Base-by-base conservation (phyloP, 805 yeast genomes). In the Teunomyces atbi region DNA sequence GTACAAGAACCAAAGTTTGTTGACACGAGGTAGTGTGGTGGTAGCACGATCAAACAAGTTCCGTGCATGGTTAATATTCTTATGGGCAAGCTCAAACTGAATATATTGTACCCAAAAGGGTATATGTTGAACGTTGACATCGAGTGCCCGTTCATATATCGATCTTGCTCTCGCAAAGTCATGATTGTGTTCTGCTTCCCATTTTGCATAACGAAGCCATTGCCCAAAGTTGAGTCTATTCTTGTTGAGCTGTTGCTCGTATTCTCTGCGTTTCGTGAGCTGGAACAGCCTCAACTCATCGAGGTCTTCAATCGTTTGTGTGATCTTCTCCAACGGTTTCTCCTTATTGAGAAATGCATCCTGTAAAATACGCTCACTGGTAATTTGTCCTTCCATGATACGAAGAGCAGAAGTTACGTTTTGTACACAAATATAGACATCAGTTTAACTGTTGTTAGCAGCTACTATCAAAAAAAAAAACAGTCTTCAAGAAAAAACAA, bases 171-270 rank as follows among this genome's bases (percentile, higher is more conserved):
- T 72, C 15, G 79, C 73, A 49, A 79, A 74, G 58, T 92, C 96
- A 49, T 82, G 84, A 55, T 88, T 92, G 48, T 68, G 65, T 4
- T 85, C 86, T 3, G 83, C 62, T 64, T 92, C 99, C 79, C 90
- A 89, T 48, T 78, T 79, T 0, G 97, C 98, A 63, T 92, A 94
- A 46, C 97, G 73, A 61, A 89, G 75, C 97, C 98, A 94, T 61
- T 90, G 96, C 1, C 89, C 85, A 57, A 79, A 74, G 58, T 89
- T 90, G 29, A 85, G 77, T 48, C 96, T 70, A 61, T 92, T 92
- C 54, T 94, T 77, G 55, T 94, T 81, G 44, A 94, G 67, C n/a
- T 91, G 95, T 53, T 83, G 83, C 65, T 94, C 98, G 61, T 74
- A 92, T 54, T 88, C 96, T 28, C 78, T 76, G 49, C 99, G 71